Percentiles rank a stretch among this genome's conserved stretches.
Evolutionary conservation across 176 grass and related monocot genomes (phyloP).

Genomic region (Elaeis guineensis): DNA sequence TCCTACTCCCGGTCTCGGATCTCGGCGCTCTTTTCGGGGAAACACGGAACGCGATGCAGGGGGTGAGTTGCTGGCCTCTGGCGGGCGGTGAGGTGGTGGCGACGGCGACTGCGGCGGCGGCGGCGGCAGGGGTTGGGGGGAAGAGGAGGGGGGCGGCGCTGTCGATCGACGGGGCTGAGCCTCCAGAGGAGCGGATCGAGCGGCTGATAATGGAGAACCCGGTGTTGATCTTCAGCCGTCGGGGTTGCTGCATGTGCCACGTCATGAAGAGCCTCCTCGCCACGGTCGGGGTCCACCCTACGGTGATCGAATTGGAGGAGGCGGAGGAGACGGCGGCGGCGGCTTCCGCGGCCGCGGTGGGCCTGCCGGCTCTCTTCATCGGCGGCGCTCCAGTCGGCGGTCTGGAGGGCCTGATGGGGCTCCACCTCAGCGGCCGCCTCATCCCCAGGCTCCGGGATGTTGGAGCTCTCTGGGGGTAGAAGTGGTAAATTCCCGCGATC

Average conservation of each 20-base stretch:
- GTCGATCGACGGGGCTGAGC: conserved; percentile 20
- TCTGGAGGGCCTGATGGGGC: conserved; percentile 24
- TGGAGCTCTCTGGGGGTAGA: conserved; percentile 8
- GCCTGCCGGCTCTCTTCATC: conserved; percentile 26
- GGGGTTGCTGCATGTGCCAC: conserved; percentile 33
- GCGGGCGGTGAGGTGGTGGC: neutral
- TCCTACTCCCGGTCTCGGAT: neutral
- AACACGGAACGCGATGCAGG: neutral
- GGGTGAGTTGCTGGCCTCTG: neutral
- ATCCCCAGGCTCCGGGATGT: conserved; percentile 18
- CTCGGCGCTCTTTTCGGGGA: neutral
- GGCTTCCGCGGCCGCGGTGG: neutral
- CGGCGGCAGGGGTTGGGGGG: neutral
- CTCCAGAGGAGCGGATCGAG: conserved; percentile 17
- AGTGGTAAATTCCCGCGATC: too few relatives aligned
- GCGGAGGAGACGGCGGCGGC: conserved; percentile 2
- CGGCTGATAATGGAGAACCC: conserved; percentile 30
- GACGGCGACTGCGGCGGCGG: neutral
- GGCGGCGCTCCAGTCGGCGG: conserved; percentile 27
- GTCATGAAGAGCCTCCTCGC: conserved; percentile 31
- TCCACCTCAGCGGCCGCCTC: conserved; percentile 33
- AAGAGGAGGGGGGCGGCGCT: neutral
- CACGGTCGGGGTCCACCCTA: conserved; percentile 22
- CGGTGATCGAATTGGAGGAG: conserved; percentile 34
- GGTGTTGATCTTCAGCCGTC: conserved; percentile 29